phyloP scores from a whole-genome alignment of 371 early-diverging fungal genomes.

The Saksenaea vasiformis region DNA sequence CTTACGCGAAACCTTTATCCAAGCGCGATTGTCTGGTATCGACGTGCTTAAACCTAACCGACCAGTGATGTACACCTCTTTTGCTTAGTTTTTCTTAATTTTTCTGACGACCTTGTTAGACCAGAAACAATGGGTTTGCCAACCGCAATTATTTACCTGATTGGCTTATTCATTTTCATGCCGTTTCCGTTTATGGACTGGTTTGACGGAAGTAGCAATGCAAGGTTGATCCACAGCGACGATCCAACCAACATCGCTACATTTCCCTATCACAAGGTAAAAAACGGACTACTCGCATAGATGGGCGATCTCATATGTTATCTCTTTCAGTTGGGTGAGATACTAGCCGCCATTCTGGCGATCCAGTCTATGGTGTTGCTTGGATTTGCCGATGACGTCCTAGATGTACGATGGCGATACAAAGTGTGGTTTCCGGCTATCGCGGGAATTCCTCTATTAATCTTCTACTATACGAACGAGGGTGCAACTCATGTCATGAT shows the following conservation, averaged over 20 bases:
- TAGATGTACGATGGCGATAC: conserved; percentile 95
- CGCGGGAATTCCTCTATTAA: conserved; percentile 91
- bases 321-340: conserved; percentile 72
- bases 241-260: conserved; percentile 41
- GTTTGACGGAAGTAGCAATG: conserved; percentile 51
- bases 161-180: conserved; percentile 87
- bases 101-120: conserved; percentile 13
- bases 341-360: conserved; percentile 85
- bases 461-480: conserved; percentile 90
- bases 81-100: not conserved
- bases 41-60: conserved; percentile 79
- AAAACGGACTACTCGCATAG: not conserved
- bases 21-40: conserved; percentile 74
- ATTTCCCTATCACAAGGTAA: conserved; percentile 76
- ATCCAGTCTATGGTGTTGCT: conserved; percentile 93
- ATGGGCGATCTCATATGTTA: not conserved
- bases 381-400: conserved; percentile 98
- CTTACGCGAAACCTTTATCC: conserved; percentile 62
- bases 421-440: conserved; percentile 95
- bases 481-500: conserved; percentile 88
- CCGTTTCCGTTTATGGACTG: conserved; percentile 90
- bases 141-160: conserved; percentile 73
- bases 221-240: conserved; percentile 35
- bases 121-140: conserved; percentile 49
- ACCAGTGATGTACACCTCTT: conserved; percentile 65